Base-by-base conservation (phyloP, 768 basidiomycete genomes). In the Pisolithus albus region DNA sequence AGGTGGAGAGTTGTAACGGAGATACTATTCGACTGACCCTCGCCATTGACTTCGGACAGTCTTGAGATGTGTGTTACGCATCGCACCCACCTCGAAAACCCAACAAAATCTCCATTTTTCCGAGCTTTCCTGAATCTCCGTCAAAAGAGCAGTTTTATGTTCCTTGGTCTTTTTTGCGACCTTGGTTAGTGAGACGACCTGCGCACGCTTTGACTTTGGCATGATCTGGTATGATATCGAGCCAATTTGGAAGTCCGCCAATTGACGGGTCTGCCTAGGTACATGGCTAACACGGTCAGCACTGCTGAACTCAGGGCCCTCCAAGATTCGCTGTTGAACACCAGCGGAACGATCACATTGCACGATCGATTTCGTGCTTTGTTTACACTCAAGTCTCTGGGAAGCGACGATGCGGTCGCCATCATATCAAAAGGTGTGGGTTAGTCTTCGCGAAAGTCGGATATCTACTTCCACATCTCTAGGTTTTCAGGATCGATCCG, bases 71-170 rank as follows among this genome's bases (percentile, higher is more conserved):
- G 92, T 74, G 72, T 95, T 98, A 54, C 96, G 78, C 92, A 97
- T 95, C 59, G 92, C 83, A 15, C 93, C 94, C 5, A 97, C 91
- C 60, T 88, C 84, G 65, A 99, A 96, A 37, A 97, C 65, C 91
- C 93, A 99, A 72, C 91, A 88, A 69, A 96, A 94, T 63, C 81
- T 81, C 85, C 90, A 97, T 73, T 91, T 88, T 59, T 94, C 92
- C 19, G 84, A 73, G 64, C 84, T 83, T 63, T 77, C 77, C 75
- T 91, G 88, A 49, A 98, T 74, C 91, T 93, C 83, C 53, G 77
- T 78, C 65, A 97, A 83, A 63, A 95, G 73, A 45, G 80, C 82
- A 57, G 74, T 79, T 78, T 99, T 99, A 63, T 93, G 84, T 64
- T 90, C 92, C 67, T 79, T 87, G 23, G 88, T 92, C 78, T 96